Percentiles rank a stretch among this genome's conserved stretches.
Conservation (phyloP, 768 basidiomycete species). For the Termitomyces sp. region DNA sequence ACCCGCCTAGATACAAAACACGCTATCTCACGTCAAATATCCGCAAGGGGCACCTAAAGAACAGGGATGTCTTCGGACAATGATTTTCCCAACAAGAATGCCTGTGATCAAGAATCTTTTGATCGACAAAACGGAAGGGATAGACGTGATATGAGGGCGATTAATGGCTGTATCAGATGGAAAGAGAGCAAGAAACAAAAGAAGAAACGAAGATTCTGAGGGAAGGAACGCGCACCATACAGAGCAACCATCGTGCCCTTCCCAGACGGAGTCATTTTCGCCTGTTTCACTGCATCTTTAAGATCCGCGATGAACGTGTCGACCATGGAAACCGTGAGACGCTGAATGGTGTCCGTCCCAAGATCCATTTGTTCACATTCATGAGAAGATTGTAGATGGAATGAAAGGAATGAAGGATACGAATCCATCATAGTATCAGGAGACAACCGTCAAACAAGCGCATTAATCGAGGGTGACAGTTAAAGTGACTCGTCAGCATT, state of each 20-base stretch:
- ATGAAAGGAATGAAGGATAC: neutral
- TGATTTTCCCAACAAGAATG: neutral
- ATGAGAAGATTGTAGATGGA: neutral
- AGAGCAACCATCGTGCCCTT: constrained; percentile 88
- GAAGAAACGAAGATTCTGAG: neutral
- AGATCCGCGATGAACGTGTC: constrained; percentile 84
- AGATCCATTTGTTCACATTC: neutral
- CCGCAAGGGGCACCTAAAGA: neutral
- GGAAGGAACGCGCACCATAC: constrained; percentile 57
- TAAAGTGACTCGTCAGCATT: constrained; percentile 5
- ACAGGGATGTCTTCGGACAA: neutral
- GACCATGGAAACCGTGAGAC: constrained; percentile 69
- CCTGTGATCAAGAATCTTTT: neutral
- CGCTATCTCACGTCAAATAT: neutral
- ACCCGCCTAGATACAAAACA: too few species aligned
- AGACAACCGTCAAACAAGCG: neutral
- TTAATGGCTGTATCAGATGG: neutral
- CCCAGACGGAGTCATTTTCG: constrained; percentile 57
- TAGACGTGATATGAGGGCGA: neutral
- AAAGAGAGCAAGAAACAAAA: neutral
- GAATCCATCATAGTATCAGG: neutral
- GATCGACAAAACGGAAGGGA: neutral
- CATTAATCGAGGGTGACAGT: neutral
- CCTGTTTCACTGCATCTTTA: constrained; percentile 68
- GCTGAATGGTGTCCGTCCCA: constrained; percentile 31